Evolutionary conservation across 148 eudicot genomes (phyloP).

Genomic region (Silene latifolia): DNA sequence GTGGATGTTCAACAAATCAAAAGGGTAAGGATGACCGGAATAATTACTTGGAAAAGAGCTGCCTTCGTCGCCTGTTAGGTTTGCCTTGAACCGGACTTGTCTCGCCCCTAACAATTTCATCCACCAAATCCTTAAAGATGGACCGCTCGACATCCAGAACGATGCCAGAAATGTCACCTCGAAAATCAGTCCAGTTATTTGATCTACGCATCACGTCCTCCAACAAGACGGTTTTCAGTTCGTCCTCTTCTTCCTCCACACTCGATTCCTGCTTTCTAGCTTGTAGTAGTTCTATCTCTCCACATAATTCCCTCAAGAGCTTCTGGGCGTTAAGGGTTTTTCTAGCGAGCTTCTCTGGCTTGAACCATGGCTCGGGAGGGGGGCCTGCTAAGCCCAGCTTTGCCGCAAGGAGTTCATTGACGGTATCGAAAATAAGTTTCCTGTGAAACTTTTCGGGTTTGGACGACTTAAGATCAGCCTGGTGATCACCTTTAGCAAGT

Average conservation of each 20-base stretch:
- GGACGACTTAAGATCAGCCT: slow-evolving; percentile 23
- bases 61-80: slow-evolving; percentile 50
- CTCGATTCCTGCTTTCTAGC: slow-evolving; percentile 28
- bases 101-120: slow-evolving; percentile 65
- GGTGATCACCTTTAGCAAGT: slow-evolving; percentile 37
- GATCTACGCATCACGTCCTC: slow-evolving; percentile 64
- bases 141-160: slow-evolving; percentile 77
- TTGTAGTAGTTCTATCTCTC: slow-evolving; percentile 62
- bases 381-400: slow-evolving; percentile 43
- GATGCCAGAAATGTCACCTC: slow-evolving; percentile 50
- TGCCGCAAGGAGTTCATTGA: slow-evolving; percentile 64
- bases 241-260: slow-evolving; percentile 59
- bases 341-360: slow-evolving; percentile 41
- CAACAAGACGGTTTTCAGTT: slow-evolving; percentile 56
- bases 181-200: slow-evolving; percentile 55
- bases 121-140: slow-evolving; percentile 78
- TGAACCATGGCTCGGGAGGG: slow-evolving; percentile 49
- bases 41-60: slow-evolving; percentile 50
- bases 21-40: neutral
- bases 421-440: slow-evolving; percentile 78
- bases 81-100: slow-evolving; percentile 33
- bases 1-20: neutral
- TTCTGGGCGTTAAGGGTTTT: slow-evolving; percentile 68
- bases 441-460: slow-evolving; percentile 55
- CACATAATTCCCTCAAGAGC: slow-evolving; percentile 75